Base-by-base conservation (phyloP, 2,329 filamentous ascomycete species). In the Aplosporella prunicola region DNA sequence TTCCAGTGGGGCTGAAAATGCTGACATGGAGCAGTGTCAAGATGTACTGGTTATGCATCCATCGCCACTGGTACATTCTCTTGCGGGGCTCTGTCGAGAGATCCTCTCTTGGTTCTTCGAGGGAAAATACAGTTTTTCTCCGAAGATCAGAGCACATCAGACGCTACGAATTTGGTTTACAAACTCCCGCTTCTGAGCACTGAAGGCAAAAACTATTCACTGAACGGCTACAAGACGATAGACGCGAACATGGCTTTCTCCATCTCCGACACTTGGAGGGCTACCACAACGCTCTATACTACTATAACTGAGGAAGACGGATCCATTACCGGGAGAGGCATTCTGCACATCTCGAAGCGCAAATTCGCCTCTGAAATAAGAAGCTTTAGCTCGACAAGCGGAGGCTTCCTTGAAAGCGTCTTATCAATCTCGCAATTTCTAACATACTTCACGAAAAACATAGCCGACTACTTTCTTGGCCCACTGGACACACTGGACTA, bases 161-260 rank as follows among this genome's bases (percentile, higher is more conserved):
- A 75, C 13, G 76, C 72, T 5, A 64, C 64, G 18, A 78, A 74
- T 43, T 55, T 81, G 20, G 69, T 68, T 0, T 81, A 81, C 49
- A 68, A 77, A 47, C 75, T 79, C 42, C 70, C 74, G 46, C 71
- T 81, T 66, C 62, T 62, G 17, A 71, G 72, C 5, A 62, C 68
- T 4, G 59, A 72, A 42, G 72, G 71, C 10, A 58, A 63, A 29
- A 60, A 58, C 32, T 66, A 76, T 30, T 69, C 72, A 41, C 75
- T 82, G 50, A 66, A 76, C 43, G 77, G 76, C 1, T 75, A 71
- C 56, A 80, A 80, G 53, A 63, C 74, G 2, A 67, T 80, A 27
- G 71, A 79, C 52, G 69, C 76, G 3, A 70, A 68, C 0, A 69
- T 76, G 1, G 68, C 74, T 2, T 61, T 80, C 22, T 67, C 69